Evolutionary conservation across 2,329 filamentous ascomycete genomes (phyloP).

Genomic region (Cytospora piceicola): DNA sequence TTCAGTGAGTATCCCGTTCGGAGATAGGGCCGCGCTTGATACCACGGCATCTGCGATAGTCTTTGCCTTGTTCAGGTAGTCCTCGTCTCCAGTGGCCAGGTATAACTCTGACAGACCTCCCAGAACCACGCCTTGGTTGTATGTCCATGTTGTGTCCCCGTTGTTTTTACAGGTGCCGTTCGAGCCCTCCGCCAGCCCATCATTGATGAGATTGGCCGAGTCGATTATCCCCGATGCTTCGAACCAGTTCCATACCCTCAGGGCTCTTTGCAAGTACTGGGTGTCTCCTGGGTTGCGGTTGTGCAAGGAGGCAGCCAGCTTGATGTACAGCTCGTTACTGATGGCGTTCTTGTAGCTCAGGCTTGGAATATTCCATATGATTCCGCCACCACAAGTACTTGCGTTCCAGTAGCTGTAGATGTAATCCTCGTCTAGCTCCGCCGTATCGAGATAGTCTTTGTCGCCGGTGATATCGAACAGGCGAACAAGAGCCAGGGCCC

Average conservation of each 20-base stretch:
- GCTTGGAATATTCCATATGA: slow-evolving; percentile 60
- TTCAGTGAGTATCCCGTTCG: slow-evolving; percentile 53
- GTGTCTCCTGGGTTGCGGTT: slow-evolving; percentile 47
- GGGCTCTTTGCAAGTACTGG: slow-evolving; percentile 53
- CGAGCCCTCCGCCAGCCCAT: slow-evolving; percentile 48
- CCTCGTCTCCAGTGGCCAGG: slow-evolving; percentile 46
- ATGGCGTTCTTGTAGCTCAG: slow-evolving; percentile 57
- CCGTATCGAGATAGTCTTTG: slow-evolving; percentile 55
- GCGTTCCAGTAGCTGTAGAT: slow-evolving; percentile 54
- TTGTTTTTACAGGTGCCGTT: slow-evolving; percentile 55
- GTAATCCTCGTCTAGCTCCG: slow-evolving; percentile 59
- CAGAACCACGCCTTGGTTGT: slow-evolving; percentile 64
- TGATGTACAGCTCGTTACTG: slow-evolving; percentile 61
- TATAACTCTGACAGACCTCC: slow-evolving; percentile 58
- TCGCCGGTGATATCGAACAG: slow-evolving; percentile 59
- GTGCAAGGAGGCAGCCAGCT: slow-evolving; percentile 57
- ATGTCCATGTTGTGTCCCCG: slow-evolving; percentile 53
- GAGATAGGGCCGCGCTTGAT: slow-evolving; percentile 41
- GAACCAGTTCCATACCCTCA: slow-evolving; percentile 59
- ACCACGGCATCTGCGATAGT: slow-evolving; percentile 59
- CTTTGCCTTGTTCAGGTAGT: slow-evolving; percentile 48
- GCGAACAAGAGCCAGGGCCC: slow-evolving; percentile 62
- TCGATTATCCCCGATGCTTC: slow-evolving; percentile 56
- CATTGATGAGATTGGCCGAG: slow-evolving; percentile 54
- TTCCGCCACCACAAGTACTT: slow-evolving; percentile 56